A percentile compares a stretch with the other conserved stretches of the same genome.
Conservation (phyloP, 169 alveolate species). For the Eimeria falciformis region DNA sequence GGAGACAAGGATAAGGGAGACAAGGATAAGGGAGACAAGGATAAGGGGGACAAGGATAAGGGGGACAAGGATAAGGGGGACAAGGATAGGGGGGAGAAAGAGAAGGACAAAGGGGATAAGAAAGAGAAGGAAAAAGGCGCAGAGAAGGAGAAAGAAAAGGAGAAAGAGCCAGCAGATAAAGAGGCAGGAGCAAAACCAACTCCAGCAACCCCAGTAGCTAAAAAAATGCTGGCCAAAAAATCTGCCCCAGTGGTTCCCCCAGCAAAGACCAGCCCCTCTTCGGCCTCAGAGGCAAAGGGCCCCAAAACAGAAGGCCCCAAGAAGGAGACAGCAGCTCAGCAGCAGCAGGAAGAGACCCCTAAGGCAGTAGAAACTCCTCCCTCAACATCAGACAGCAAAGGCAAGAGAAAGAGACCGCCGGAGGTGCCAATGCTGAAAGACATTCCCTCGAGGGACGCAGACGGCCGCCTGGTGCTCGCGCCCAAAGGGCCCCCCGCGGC, state of each 20-base stretch:
- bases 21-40: not conserved
- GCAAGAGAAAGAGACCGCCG: not conserved
- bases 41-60: not conserved
- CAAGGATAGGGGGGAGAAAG: not conserved
- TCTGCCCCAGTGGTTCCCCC: conserved; percentile 71
- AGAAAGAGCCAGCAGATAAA: not conserved
- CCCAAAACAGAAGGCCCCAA: conserved; percentile 44
- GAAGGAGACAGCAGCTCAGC: not conserved
- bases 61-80: not conserved
- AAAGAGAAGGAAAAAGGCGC: not conserved
- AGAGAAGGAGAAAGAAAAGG: not conserved
- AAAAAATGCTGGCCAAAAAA: conserved; percentile 30
- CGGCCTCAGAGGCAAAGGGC: conserved; percentile 70
- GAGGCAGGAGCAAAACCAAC: conserved; percentile 31
- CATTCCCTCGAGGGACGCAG: not conserved
- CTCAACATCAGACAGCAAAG: not conserved
- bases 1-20: too few relatives aligned
- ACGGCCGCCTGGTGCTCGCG: conserved; percentile 7
- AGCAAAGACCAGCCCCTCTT: conserved; percentile 57
- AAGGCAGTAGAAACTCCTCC: not conserved
- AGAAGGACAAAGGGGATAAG: not conserved
- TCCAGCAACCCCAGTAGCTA: conserved; percentile 25
- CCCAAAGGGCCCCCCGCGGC: not conserved
- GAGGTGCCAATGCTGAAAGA: not conserved
- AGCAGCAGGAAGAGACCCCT: not conserved